Evolutionary conservation across 768 basidiomycete species (phyloP), one percentile per base, ranked within the genome.

Genomic region (Suillus americanus): DNA sequence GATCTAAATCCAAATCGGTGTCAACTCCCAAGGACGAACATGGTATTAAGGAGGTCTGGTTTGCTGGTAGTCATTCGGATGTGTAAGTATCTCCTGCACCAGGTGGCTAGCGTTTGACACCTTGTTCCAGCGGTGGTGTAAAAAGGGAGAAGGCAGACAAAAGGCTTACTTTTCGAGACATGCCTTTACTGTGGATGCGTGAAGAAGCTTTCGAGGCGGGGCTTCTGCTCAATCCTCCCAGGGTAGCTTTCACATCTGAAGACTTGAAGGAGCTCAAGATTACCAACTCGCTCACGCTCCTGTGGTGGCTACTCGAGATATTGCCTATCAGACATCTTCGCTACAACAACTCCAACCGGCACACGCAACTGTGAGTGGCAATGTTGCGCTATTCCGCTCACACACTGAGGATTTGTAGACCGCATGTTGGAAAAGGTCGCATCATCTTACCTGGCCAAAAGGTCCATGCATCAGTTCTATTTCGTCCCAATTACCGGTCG

Each of bases 41-140:
- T 48, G 12, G 12, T 65, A 60, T 80, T 37, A 80, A 79, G 65
- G 80, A 81, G 56, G 79, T 80, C n/a, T 82, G 81, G 81, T 81
- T 82, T 66, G 71, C 78, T 1, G 81, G 80, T 4, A 65, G 64
- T 57, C 79, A 81, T 65, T 75, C 77, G 0, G 80, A 81, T 56
- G 70, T 80, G 80, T 80, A 66, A 13, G 78, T 72, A 18, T 6
- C 0, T 9, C 20, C 3, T n/a, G 43, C 6, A 13, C 2, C 5
- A 20, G 3, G 33, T 33, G 50, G 46, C 18, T 3, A 30, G 28
- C 12, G 1, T 37, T 43, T 51, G 13, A 61, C 65, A 48, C 73
- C 56, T 10, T 43, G 57, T 48, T 28, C n/a, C 40, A 75, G 72
- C 1, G 74, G 74, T 2, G 74, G 73, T 18, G 74, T 73, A 20